Evolutionary conservation across 805 yeast genomes (phyloP).

Genomic region (Lipomyces orientalis): DNA sequence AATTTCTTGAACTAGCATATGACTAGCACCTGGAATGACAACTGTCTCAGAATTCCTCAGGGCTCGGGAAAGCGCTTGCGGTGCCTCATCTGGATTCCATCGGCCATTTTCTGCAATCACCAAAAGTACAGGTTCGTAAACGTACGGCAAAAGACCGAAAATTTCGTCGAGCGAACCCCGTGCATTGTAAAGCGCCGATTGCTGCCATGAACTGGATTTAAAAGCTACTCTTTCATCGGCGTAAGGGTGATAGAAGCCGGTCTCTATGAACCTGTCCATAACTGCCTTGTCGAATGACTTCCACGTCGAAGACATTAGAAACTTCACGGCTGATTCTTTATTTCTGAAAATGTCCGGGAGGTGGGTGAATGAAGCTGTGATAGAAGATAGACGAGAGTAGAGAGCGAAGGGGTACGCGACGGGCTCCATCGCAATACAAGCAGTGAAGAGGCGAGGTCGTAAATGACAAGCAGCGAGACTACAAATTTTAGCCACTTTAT

Average conservation of each 20-base stretch:
- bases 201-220: conserved; percentile 33
- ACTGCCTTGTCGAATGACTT: conserved; percentile 24
- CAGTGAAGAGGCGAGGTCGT: conserved; percentile 30
- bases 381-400: conserved; percentile 3
- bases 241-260: conserved; percentile 11
- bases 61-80: conserved; percentile 4
- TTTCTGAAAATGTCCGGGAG: conserved; percentile 24
- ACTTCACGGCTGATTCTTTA: conserved; percentile 13
- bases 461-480: conserved; percentile 32
- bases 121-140: conserved; percentile 31
- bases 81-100: conserved; percentile 37
- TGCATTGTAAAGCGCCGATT: conserved; percentile 28
- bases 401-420: conserved; percentile 31
- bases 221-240: conserved; percentile 1
- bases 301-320: conserved; percentile 11
- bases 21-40: conserved; percentile 28
- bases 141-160: conserved; percentile 17
- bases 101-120: conserved; percentile 30
- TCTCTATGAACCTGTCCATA: conserved; percentile 11
- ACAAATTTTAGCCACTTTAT: conserved; percentile 1
- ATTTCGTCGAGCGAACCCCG: conserved; percentile 24
- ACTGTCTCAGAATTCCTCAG: conserved; percentile 16
- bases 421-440: conserved; percentile 34
- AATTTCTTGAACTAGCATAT: conserved; percentile 34
- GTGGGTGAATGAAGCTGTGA: conserved; percentile 5